Evolutionary conservation across 2,329 filamentous ascomycete species (phyloP).

Genomic region (Thermomyces lanuginosus): DNA sequence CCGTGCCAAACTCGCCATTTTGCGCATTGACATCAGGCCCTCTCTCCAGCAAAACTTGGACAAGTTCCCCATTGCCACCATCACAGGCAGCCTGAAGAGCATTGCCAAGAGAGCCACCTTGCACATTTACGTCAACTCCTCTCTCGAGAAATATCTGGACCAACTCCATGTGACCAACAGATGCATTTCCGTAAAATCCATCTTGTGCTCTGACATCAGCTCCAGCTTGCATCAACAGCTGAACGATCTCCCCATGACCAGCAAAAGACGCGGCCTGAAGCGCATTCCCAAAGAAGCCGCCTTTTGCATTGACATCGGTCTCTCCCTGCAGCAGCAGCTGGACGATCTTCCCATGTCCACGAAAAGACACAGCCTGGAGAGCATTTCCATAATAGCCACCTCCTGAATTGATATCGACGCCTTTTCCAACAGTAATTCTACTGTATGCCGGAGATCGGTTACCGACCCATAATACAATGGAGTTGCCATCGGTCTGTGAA

Average conservation of each 20-base stretch:
- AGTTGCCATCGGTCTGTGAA: too few species aligned
- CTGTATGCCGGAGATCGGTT: too few species aligned
- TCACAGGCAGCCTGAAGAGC: constrained; percentile 4
- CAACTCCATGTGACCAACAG: constrained; percentile 7
- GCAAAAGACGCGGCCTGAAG: constrained; percentile 1
- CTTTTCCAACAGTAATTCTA: too few species aligned
- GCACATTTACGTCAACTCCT: constrained; percentile 10
- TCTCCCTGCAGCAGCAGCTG: constrained; percentile 1
- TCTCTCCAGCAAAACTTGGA: constrained; percentile 1
- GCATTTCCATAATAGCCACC: constrained; percentile 1
- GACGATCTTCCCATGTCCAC: neutral
- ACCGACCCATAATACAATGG: too few species aligned
- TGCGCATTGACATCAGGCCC: constrained; percentile 4
- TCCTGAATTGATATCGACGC: neutral
- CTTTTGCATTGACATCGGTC: constrained; percentile 1
- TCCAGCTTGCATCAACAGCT: neutral
- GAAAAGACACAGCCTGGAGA: neutral
- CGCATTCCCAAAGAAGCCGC: neutral
- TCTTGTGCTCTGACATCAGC: neutral
- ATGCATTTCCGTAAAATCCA: neutral
- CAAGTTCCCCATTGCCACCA: constrained; percentile 7
- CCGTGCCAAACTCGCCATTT: constrained; percentile 9
- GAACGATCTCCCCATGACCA: neutral
- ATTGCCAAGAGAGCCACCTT: constrained; percentile 2
- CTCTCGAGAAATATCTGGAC: constrained; percentile 8